A percentile compares a stretch with the other conserved stretches of the same genome.
phyloP scores from a whole-genome alignment of 2,329 filamentous ascomycete genomes.

The Leptographium galeiforme region DNA sequence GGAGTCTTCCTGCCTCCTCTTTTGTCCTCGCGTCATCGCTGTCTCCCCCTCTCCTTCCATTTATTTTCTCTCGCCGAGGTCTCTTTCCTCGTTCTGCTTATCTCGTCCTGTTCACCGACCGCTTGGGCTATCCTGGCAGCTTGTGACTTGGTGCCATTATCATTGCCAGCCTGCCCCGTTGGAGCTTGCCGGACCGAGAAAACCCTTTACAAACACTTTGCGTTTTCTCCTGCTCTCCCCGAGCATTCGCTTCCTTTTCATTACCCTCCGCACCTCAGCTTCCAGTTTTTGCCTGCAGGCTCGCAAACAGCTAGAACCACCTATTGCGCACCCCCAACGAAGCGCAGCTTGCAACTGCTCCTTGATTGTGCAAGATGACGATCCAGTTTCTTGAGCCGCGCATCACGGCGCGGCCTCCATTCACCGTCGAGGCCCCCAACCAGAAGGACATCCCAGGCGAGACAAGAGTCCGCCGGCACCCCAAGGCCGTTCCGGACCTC shows the following conservation, averaged over 20 bases:
- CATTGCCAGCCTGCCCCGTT: too few relatives aligned
- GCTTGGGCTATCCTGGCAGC: too few relatives aligned
- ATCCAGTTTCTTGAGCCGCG: slow-evolving; percentile 23
- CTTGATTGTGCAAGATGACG: not conserved
- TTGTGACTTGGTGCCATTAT: too few relatives aligned
- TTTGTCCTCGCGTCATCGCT: not conserved
- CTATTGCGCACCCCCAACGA: too few relatives aligned
- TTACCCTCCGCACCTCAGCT: not conserved
- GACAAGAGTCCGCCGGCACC: slow-evolving; percentile 59
- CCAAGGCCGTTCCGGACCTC: slow-evolving; percentile 47
- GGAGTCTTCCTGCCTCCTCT: not conserved
- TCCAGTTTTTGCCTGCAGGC: not conserved
- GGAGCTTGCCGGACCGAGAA: too few relatives aligned
- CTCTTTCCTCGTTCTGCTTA: too few relatives aligned
- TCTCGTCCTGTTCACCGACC: too few relatives aligned
- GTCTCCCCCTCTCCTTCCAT: not conserved
- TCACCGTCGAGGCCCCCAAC: slow-evolving; percentile 54
- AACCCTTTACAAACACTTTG: not conserved
- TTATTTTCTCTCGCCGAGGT: not conserved
- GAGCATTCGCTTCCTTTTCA: not conserved
- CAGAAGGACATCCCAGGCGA: slow-evolving; percentile 54
- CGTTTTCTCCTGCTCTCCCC: not conserved
- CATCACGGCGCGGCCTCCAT: slow-evolving; percentile 47
- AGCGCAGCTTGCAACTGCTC: too few relatives aligned
- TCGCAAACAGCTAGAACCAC: not conserved